Evolutionary conservation across 176 grass and related monocot species (phyloP).

Genomic region (Oryza glumipatula): DNA sequence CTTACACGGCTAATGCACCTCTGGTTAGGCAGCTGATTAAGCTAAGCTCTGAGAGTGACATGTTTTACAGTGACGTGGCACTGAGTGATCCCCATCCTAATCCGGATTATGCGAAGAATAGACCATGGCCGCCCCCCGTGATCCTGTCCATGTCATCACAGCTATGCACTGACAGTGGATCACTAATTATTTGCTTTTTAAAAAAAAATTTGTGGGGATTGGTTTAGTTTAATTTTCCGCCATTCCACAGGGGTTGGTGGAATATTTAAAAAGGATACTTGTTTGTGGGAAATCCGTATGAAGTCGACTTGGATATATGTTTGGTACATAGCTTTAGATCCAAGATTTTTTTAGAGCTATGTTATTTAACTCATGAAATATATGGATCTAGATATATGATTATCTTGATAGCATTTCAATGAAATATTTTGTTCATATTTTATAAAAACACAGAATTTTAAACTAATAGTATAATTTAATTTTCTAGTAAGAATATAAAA

Average conservation of each 20-base stretch:
- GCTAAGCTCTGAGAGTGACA: constrained; percentile 2
- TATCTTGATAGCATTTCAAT: too few species aligned
- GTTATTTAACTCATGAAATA: too few species aligned
- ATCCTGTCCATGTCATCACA: constrained; percentile 29
- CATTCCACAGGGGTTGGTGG: neutral
- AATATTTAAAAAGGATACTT: neutral
- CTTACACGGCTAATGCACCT: neutral
- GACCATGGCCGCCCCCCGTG: constrained; percentile 5
- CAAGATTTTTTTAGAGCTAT: too few species aligned
- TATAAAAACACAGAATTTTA: too few species aligned
- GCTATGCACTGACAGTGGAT: constrained; percentile 11
- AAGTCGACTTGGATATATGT: neutral
- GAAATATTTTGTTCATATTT: too few species aligned
- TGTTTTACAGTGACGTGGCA: constrained; percentile 21
- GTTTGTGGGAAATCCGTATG: neutral
- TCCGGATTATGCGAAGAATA: constrained; percentile 43
- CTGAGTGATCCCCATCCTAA: neutral
- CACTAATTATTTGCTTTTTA: neutral
- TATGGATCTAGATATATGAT: too few species aligned
- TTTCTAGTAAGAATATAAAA: too few species aligned
- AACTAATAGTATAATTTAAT: too few species aligned
- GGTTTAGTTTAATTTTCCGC: neutral
- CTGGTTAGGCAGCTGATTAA: constrained; percentile 42
- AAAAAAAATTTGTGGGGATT: neutral
- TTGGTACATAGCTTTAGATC: too few species aligned